Base-by-base conservation (phyloP, 2,329 filamentous ascomycete species). In the Aureobasidium sp. region DNA sequence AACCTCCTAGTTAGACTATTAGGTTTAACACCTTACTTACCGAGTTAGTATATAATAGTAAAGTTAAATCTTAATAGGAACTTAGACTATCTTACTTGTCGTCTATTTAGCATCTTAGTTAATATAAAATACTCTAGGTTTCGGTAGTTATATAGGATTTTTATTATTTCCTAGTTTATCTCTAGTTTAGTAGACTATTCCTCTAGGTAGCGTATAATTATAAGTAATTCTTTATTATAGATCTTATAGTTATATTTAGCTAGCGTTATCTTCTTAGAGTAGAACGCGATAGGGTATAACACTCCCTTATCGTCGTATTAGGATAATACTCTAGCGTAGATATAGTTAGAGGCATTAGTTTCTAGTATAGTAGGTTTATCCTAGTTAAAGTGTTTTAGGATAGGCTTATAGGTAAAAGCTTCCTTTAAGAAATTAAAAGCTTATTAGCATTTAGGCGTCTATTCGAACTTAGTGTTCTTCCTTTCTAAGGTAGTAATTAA, bases 221-320 rank as follows among this genome's bases (percentile, higher is more conserved):
- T 25, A 10, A 54, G 34, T 8, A 54, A 32, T 24, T 53, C 29
- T 45, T 45, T 53, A 34, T 53, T 48, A 35, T 53, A 47, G 14
- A 45, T 47, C 27, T 30, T 17, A 19, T 54, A 54, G 24, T 54
- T 48, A 21, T 4, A 49, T 54, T 54, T 24, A 4, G 24, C 25
- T 12, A 27, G 34, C 12, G 7, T 35, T 11, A 52, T 34, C 19
- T 52, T 52, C 48, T 41, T 40, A 5, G 6, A 39, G 34, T 52
- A 39, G 29, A 52, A 52, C 6, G 37, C 17, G n/a, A 52, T 25
- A 40, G 19, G 25, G 25, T 52, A 4, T 16, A 52, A 25, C 3
- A 29, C 30, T 34, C 37, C 22, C 5, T 41, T 17, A 3, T 52
- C 16, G 14, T 42, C 25, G 17, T 41, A n/a, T 25, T 52, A 34